Conservation (phyloP, 108 stramenopile species). For the Fragilariopsis cylindrus region DNA sequence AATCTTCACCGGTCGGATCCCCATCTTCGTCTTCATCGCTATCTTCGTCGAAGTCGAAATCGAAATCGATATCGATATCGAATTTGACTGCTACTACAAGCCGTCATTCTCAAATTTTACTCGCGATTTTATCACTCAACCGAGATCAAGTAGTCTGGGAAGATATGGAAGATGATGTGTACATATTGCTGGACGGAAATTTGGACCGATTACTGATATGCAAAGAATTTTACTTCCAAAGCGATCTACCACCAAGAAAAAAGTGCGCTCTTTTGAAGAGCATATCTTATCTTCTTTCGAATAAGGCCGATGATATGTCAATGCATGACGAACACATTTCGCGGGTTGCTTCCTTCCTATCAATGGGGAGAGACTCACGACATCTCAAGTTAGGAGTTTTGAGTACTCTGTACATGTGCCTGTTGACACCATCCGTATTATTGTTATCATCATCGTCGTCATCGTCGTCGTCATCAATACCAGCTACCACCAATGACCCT, state of each 20-base stretch:
- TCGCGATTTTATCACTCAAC: constrained; percentile 4
- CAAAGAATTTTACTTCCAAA: not conserved
- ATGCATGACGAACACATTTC: constrained; percentile 21
- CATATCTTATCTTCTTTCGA: constrained; percentile 16
- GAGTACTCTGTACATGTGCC: constrained; percentile 18
- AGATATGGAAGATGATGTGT: constrained; percentile 28
- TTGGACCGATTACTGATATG: not conserved
- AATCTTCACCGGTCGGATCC: not conserved
- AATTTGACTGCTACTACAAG: not conserved
- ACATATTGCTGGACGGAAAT: constrained; percentile 21
- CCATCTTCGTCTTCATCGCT: not conserved
- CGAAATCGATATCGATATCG: not conserved
- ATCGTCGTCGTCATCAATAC: constrained; percentile 5
- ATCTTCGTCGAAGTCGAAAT: not conserved
- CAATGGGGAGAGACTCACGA: constrained; percentile 11
- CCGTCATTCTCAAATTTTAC: not conserved
- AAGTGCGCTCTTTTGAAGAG: constrained; percentile 7
- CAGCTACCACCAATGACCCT: not conserved
- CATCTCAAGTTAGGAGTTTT: constrained; percentile 16
- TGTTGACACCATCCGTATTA: not conserved
- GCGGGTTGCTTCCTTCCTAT: constrained; percentile 9
- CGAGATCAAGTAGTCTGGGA: constrained; percentile 19
- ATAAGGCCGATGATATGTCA: not conserved
- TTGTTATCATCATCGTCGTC: not conserved
- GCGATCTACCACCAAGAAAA: not conserved